A percentile compares a stretch with the other conserved stretches of the same genome.
These are phyloP conservation scores for Sutorius eximius DNA, from an alignment of 1,284 basidiomycete genomes.

Conservation along the genomic window DNA sequence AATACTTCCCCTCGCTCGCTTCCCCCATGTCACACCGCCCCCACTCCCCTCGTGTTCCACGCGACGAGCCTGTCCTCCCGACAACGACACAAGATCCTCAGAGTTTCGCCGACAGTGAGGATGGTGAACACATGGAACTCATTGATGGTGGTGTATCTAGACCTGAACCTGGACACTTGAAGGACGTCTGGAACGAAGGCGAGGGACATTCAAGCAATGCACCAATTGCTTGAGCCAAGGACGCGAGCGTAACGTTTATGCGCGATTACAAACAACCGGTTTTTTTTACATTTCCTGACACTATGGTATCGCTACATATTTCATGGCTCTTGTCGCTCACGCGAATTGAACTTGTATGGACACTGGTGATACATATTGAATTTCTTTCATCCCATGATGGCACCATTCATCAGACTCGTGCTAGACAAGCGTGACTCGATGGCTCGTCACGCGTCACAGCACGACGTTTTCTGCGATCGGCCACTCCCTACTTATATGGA, in stretches of 20 bases:
- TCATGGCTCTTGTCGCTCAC: neutral
- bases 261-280: neutral
- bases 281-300: neutral
- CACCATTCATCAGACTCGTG: too few relatives aligned
- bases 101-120: conserved; percentile 11
- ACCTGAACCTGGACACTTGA: conserved; percentile 36
- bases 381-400: neutral
- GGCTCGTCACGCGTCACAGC: too few relatives aligned
- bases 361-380: neutral
- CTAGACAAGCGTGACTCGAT: too few relatives aligned
- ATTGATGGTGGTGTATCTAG: conserved; percentile 18
- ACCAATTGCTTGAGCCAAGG: conserved; percentile 10
- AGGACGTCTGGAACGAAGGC: conserved; percentile 38
- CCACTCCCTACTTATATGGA: too few relatives aligned
- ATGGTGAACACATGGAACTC: conserved; percentile 29
- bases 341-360: neutral
- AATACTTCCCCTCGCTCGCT: conserved; percentile 70
- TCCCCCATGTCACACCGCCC: conserved; percentile 69
- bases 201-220: conserved; percentile 18
- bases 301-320: neutral
- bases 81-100: conserved; percentile 16
- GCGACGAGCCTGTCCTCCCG: conserved; percentile 45
- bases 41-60: conserved; percentile 67
- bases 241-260: neutral
- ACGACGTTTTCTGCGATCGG: too few relatives aligned